Base-by-base conservation (phyloP, 2,329 filamentous ascomycete genomes). In the Volutella citrinella region DNA sequence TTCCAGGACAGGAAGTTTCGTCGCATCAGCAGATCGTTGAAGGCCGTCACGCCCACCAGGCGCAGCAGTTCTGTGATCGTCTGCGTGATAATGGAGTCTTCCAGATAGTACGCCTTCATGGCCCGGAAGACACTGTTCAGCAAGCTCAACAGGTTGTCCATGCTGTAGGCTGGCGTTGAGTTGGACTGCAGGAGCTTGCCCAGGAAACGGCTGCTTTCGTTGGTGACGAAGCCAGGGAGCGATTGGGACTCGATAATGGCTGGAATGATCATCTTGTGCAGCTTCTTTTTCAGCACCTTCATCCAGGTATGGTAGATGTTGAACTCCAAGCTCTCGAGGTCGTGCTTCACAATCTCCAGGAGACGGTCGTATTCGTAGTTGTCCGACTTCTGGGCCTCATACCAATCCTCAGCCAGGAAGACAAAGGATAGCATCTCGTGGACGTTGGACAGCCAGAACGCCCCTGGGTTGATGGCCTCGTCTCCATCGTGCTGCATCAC, bases 291-390 rank as follows among this genome's bases (percentile, higher is more conserved):
- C 57, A 98, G 71, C 37, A 96, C 87, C 75, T 98, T 98, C 93
- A 98, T 98, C 93, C 93, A 98, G 17, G 93, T 98, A 68, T 98
- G 93, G 67, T 98, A 98, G 55, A 98, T 98, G 72, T 98, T 98
- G 74, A 98, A 98, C 68, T 98, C 93, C 45, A 98, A 74, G 65
- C 87, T 95, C 70, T 98, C 93, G 32, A 98, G 73, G 61, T 98
- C 93, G 61, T 98, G 93, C 76, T 98, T 98, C 60, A 98, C 93
- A 61, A 98, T 97, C 65, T 98, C 93, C 54, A 98, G 71, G 33
- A 98, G 76, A 46, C 93, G 85, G 65, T 98, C 93, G 55, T 98
- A 98, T 70, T 98, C 93, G 61, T 95, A 97, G 61, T 97, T 97
- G 66, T 98, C 93, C 22, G 90, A 93, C 78, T 98, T 98, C 64